phyloP scores from a whole-genome alignment of 225 moss, liverwort and hornwort species.

The Polytrichum formosum region DNA sequence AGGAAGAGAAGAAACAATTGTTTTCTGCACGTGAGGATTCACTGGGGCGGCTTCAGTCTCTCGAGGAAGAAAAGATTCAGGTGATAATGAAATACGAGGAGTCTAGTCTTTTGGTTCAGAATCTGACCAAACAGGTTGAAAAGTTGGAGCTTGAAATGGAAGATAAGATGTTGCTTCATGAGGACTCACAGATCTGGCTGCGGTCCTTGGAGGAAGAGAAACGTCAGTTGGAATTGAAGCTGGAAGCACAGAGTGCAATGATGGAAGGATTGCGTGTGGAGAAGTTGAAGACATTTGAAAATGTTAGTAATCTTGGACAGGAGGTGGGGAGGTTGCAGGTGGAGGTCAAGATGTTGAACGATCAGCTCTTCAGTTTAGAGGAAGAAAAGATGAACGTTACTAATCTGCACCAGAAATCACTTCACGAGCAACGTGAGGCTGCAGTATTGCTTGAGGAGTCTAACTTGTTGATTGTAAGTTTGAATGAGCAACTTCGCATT shows the following conservation, averaged over 20 bases:
- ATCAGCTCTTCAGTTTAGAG: conserved; percentile 17
- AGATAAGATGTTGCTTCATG: conserved; percentile 13
- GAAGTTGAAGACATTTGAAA: conserved; percentile 15
- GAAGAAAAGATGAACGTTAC: conserved; percentile 16
- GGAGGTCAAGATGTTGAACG: conserved; percentile 21
- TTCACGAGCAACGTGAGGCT: conserved; percentile 6
- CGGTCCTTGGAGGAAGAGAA: conserved; percentile 25
- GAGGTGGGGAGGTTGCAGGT: conserved; percentile 15
- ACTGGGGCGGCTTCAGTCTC: conserved; percentile 16
- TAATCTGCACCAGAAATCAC: conserved; percentile 9
- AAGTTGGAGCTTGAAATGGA: conserved; percentile 16
- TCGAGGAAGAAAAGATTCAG: conserved; percentile 29
- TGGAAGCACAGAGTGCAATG: conserved; percentile 17
- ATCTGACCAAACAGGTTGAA: conserved; percentile 23
- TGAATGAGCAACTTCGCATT: conserved; percentile 15
- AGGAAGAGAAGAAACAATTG: conserved; percentile 22
- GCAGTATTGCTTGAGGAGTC: conserved; percentile 12
- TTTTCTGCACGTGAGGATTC: conserved; percentile 10
- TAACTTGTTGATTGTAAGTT: conserved; percentile 6
- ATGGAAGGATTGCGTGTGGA: conserved; percentile 14
- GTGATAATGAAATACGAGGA: conserved; percentile 20
- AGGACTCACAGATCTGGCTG: conserved; percentile 17
- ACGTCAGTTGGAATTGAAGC: conserved; percentile 9
- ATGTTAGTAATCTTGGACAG: conserved; percentile 15
- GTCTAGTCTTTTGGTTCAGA: conserved; percentile 17